phyloP scores from a whole-genome alignment of 192 early-diverging fungal genomes.

The Gryganskiella cystojenkinii region DNA sequence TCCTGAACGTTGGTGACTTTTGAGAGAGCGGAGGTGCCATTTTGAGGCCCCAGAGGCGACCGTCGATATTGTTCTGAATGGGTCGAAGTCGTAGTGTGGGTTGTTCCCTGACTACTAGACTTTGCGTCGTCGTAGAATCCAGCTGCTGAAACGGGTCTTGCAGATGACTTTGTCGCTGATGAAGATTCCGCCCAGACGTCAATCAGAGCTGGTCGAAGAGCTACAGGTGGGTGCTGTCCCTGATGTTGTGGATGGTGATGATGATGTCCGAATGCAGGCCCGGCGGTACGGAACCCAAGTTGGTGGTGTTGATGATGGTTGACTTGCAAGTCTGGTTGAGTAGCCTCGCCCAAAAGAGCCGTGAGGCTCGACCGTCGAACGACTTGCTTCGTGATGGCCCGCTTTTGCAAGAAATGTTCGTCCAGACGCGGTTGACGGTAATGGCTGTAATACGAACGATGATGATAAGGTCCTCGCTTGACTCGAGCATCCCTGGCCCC shows the following conservation, averaged over 20 bases:
- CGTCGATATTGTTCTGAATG: conserved; percentile 2
- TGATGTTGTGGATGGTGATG: conserved; percentile 13
- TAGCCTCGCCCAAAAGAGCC: conserved; percentile 27
- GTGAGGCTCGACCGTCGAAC: conserved; percentile 48
- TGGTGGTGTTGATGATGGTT: too few species aligned
- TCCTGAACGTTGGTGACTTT: conserved; percentile 1
- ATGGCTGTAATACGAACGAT: conserved; percentile 8
- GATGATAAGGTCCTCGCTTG: too few species aligned
- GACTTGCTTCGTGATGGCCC: conserved; percentile 45
- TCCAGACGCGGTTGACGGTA: conserved; percentile 32
- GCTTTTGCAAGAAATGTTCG: conserved; percentile 32
- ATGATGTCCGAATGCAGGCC: conserved; percentile 7
- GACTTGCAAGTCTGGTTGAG: conserved; percentile 13
- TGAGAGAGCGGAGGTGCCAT: background rate
- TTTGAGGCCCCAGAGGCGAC: background rate
- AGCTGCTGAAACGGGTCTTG: too few species aligned
- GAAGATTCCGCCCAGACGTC: too few species aligned
- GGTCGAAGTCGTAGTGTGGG: too few species aligned
- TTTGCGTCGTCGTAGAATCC: too few species aligned
- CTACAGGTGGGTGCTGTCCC: background rate
- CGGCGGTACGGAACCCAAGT: background rate
- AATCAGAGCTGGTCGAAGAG: too few species aligned
- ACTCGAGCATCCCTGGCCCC: conserved; percentile 6
- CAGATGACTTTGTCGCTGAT: too few species aligned
- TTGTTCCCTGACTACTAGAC: too few species aligned